Conservation (phyloP, 1,139 yeast species). For the Candida sojae region DNA sequence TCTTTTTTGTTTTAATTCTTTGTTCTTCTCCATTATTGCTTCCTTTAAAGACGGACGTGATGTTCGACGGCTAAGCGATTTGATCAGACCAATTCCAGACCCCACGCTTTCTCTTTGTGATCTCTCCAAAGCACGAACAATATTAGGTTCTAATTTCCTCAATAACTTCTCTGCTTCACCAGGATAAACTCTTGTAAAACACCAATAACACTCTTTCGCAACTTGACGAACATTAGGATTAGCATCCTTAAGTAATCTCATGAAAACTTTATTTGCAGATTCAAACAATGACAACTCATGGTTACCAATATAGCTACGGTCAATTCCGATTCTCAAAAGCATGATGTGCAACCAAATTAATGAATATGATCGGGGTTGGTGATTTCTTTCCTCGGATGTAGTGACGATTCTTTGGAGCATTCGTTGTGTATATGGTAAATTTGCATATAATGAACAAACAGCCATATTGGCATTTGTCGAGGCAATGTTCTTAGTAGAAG, state of each 20-base stretch:
- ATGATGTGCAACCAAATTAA: constrained; percentile 71
- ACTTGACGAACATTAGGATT: constrained; percentile 78
- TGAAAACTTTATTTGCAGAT: constrained; percentile 51
- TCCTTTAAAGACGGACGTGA: constrained; percentile 35
- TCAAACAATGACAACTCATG: constrained; percentile 46
- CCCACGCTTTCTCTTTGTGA: constrained; percentile 40
- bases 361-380: constrained; percentile 68
- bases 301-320: constrained; percentile 30
- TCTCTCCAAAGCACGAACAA: constrained; percentile 43
- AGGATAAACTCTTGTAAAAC: constrained; percentile 51
- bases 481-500: constrained; percentile 79
- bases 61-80: constrained; percentile 7
- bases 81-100: constrained; percentile 7
- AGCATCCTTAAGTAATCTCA: constrained; percentile 73
- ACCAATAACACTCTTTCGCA: constrained; percentile 78
- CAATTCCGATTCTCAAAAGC: constrained; percentile 42
- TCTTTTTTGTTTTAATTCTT: constrained; percentile 28
- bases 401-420: constrained; percentile 51
- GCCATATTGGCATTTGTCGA: constrained; percentile 74
- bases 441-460: constrained; percentile 59
- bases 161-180: constrained; percentile 55
- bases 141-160: constrained; percentile 41
- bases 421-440: constrained; percentile 56
- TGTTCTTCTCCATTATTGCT: constrained; percentile 34
- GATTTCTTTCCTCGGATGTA: constrained; percentile 67